phyloP scores from a whole-genome alignment of 306 rosid genomes.

The Prunus fruticosa region DNA sequence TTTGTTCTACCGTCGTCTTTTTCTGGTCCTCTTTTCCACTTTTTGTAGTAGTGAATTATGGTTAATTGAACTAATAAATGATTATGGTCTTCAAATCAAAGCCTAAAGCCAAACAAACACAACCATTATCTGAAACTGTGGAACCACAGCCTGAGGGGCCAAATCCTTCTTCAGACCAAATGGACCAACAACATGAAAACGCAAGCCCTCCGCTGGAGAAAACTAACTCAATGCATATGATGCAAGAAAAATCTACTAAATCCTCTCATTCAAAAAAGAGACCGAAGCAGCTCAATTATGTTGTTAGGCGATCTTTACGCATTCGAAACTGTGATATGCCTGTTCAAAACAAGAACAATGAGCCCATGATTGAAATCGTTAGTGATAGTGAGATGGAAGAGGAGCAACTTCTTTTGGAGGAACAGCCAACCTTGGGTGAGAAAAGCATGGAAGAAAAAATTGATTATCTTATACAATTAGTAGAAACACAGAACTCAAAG shows the following conservation, averaged over 20 bases:
- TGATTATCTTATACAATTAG: conserved; percentile 30
- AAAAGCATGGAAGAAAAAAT: conserved; percentile 43
- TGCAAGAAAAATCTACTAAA: conserved; percentile 24
- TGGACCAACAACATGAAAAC: background rate
- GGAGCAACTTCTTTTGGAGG: conserved; percentile 29
- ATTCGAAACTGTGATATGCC: conserved; percentile 24
- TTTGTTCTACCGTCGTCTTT: too few relatives aligned
- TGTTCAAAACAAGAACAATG: conserved; percentile 5
- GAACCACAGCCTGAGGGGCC: background rate
- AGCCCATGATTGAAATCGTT: conserved; percentile 28
- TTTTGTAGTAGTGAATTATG: too few relatives aligned
- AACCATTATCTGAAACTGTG: conserved; percentile 2
- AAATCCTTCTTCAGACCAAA: background rate
- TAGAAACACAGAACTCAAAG: conserved; percentile 46
- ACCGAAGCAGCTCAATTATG: background rate
- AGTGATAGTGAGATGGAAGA: conserved; percentile 40
- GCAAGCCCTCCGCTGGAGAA: conserved; percentile 1
- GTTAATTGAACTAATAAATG: background rate
- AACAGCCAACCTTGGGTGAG: conserved; percentile 23
- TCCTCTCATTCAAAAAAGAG: conserved; percentile 21
- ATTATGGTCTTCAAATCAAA: background rate
- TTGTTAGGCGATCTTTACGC: conserved; percentile 58
- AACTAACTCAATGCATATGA: conserved; percentile 3
- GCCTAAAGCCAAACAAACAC: background rate
- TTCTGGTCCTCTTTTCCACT: too few relatives aligned